These are phyloP conservation scores for Chrysosporium keratinophilum DNA, from an alignment of 2,329 filamentous ascomycete genomes.

Conservation along the genomic window DNA sequence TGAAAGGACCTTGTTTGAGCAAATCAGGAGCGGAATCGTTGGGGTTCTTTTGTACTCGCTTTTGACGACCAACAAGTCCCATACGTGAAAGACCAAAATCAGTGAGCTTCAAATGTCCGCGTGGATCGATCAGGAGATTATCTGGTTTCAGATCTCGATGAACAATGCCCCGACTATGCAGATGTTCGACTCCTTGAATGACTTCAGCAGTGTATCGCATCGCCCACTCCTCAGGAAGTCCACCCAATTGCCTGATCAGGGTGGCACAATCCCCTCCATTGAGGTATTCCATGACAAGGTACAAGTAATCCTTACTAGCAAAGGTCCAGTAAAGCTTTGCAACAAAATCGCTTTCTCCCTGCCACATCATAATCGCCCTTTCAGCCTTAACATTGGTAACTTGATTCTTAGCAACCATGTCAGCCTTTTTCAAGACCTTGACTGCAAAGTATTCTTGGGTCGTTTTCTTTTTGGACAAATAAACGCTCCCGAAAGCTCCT, in stretches of 20 bases:
- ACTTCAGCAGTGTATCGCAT: conserved; percentile 97
- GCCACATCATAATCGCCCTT: conserved; percentile 99
- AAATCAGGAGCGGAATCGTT: conserved; percentile 84
- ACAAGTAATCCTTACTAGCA: conserved; percentile 97
- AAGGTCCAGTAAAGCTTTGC: conserved; percentile 99
- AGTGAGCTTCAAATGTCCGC: conserved; percentile 90
- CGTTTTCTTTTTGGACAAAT: conserved; percentile 95
- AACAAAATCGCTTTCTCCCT: conserved; percentile 97
- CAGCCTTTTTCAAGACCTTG: conserved; percentile 97
- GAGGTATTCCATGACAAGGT: conserved; percentile 97
- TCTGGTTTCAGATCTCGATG: conserved; percentile 96
- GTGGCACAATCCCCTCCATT: conserved; percentile 97
- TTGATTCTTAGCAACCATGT: conserved; percentile 99
- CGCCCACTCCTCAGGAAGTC: conserved; percentile 90
- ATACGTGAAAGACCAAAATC: conserved; percentile 96
- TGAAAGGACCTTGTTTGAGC: conserved; percentile 84
- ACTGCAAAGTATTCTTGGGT: conserved; percentile 98
- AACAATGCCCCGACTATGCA: conserved; percentile 88
- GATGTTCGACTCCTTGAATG: conserved; percentile 88
- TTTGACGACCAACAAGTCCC: conserved; percentile 92
- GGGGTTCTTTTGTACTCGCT: conserved; percentile 69
- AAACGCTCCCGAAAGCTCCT: conserved; percentile 95
- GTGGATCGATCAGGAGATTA: conserved; percentile 92
- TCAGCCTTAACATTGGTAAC: conserved; percentile 98
- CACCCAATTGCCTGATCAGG: conserved; percentile 85